Base-by-base conservation (phyloP, 305 asterid genomes). In the Fraxinus nigra region DNA sequence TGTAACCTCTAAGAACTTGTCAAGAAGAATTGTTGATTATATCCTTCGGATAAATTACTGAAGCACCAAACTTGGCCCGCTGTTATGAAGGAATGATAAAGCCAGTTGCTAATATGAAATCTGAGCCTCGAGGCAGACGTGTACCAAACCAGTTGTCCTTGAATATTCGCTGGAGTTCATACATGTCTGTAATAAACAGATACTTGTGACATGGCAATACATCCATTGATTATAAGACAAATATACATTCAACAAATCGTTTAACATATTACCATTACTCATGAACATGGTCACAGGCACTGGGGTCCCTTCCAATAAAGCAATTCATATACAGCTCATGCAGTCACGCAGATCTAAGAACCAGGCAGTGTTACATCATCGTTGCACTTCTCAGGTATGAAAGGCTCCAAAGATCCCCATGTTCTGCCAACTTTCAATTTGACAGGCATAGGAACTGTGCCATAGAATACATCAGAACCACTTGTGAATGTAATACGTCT, bases 341-440 rank as follows among this genome's bases (percentile, higher is more conserved):
- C 61, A 51, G 20, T 51, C 61, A 76, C 16, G 30, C 33, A 54
- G 13, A 72, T 75, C 84, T 86, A 88, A 65, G 87, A 70, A 85
- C 24, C 51, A 10, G 81, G 79, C 78, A 61, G 37, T 26, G 38
- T 14, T 32, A 37, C 54, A 75, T 65, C 61, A 51, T 72, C 79
- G 20, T 76, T 72, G 10, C 40, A 72, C 70, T 54, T 54, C 48
- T 89, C 89, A 76, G 82, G 90, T 81, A 85, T 87, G 86, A 96
- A 90, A 81, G 95, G 92, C 84, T 93, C 97, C 92, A 96, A 82
- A 54, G 98, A 90, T 51, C 99, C 99, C 98, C 98, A 96, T 9
- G 99, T 96, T 86, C 82, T 94, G 81, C 99, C 98, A 18, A 91
- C 88, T 90, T 93, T 94, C 84, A 94, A 79, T 89, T 94, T 94